These are phyloP conservation scores for Phlegmacium glaucopus DNA, from an alignment of 768 basidiomycete species.

Conservation along the genomic window DNA sequence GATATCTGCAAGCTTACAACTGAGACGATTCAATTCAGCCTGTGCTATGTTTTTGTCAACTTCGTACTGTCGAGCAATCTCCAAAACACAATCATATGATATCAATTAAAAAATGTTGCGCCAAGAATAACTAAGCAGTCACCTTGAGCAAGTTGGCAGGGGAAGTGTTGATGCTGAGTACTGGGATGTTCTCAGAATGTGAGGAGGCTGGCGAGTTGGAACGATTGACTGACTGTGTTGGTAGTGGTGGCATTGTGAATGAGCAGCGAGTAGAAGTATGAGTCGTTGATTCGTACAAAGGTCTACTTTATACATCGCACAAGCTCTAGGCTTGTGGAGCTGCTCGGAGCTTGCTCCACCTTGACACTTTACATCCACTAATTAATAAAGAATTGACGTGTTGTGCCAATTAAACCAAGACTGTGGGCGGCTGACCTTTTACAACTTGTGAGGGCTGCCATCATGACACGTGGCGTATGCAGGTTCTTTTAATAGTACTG, in stretches of 20 bases:
- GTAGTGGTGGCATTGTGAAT: slow-evolving; percentile 4
- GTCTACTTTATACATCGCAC: background rate
- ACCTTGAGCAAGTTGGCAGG: background rate
- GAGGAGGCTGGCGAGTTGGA: background rate
- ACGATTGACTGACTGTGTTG: background rate
- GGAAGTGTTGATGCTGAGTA: background rate
- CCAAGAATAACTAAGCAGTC: background rate
- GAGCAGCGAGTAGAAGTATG: slow-evolving; percentile 3
- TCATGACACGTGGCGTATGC: too few species aligned
- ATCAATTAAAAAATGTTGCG: background rate
- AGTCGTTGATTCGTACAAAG: background rate
- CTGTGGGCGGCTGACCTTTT: too few species aligned
- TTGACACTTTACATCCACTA: too few species aligned
- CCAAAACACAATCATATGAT: background rate
- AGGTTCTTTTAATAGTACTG: too few species aligned
- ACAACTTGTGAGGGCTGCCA: too few species aligned
- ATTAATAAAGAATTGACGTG: too few species aligned
- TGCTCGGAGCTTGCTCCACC: too few species aligned
- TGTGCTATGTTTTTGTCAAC: slow-evolving; percentile 9
- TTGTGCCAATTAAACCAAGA: too few species aligned
- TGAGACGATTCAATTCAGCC: slow-evolving; percentile 7
- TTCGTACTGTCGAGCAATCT: slow-evolving; percentile 13
- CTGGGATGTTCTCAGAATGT: background rate
- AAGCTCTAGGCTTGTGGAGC: background rate
- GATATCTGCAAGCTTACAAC: slow-evolving; percentile 11